Base-by-base conservation (phyloP, 1,284 basidiomycete species). In the Volvariella surrecta region DNA sequence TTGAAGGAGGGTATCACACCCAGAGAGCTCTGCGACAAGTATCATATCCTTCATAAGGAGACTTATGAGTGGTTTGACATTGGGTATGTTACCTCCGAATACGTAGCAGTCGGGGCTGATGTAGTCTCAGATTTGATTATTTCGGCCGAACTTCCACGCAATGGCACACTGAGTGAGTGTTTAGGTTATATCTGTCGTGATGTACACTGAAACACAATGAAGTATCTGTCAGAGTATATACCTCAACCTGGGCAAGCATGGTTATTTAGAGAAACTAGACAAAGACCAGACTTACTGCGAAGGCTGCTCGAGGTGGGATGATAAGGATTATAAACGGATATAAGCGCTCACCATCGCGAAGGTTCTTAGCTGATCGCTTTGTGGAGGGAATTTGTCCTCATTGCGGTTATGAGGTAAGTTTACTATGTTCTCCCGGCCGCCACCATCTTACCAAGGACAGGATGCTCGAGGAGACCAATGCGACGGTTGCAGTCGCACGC, bases 401-500 rank as follows among this genome's bases (percentile, higher is more conserved):
- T 62, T 97, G 94, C 60, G 75, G 75, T 44, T 90, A 83, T 50
- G 83, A 91, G 49, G 88, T 87, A 49, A 50, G 66, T 13, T 1
- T 3, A 34, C 20, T 11, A 31, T 34, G 45, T 16, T 32, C 31
- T 41, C 13, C 21, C 28, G 17, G 13, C 32, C n/a, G 24, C 6
- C 6, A 43, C 42, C 40, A 9, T 28, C 11, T 28, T 28, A 28
- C 24, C 11, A 28, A 28, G 24, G 11, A 11, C 54, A 91, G 85
- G 95, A 98, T 53, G 96, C 95, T 31, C 87, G 96, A 38, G 96
- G 96, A 8, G 96, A 99, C 63, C 96, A 99, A 71, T 99, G 96
- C 64, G 96, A 99, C 63, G 76, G 82, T 48, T 99, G 96, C 59
- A 82, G 86, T 34, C 79, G 92, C 50, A 96, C 95, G 6, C 78